Evolutionary conservation across 2,329 filamentous ascomycete species (phyloP), one percentile per base, ranked within the genome.

Genomic region (Fusarium continuum): DNA sequence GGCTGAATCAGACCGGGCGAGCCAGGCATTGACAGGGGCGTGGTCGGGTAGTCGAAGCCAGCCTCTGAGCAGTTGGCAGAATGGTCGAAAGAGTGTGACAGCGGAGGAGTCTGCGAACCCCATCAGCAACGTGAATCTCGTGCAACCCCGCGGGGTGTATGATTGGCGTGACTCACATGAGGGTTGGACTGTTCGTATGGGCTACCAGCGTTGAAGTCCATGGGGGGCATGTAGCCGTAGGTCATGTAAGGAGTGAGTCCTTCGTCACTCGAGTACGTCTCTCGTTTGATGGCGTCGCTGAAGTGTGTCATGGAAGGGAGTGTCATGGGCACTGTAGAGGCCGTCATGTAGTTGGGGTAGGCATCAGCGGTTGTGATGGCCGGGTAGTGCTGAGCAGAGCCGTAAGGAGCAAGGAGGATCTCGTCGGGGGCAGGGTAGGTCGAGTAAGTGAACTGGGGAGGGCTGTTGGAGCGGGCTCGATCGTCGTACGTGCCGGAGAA

Each of bases 41-140:
- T 92, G 36, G 85, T 85, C 31, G 89, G 89, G 77, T 88, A 88
- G 65, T 87, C 84, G 72, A 85, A 88, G 55, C 83, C 83, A 60
- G 82, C 79, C 68, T 88, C 86, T 26, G 85, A 88, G 75, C 85
- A 86, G 70, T 80, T 82, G 59, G 84, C 79, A 47, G 88, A 91
- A 74, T 87, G 85, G 70, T 91, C 88, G 75, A 88, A 91, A 23
- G 87, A 89, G 74, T 90, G 88, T 71, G 88, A 90, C 70, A 92
- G 85, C 73, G 90, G 88, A 78, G 90, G 90, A 76, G 90, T 92
- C 90, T 93, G 79, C 70, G 67, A 75, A 71, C 77, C 74, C 56
- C 75, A 79, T 84, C 81, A 84, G 83, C 80, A 80, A 78, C 75
- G 75, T 72, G 74, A 69, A 70, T 77, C 75, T 75, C 75, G 75